Conservation (phyloP, 805 yeast species). For the Cyberlindnera meyerae region DNA sequence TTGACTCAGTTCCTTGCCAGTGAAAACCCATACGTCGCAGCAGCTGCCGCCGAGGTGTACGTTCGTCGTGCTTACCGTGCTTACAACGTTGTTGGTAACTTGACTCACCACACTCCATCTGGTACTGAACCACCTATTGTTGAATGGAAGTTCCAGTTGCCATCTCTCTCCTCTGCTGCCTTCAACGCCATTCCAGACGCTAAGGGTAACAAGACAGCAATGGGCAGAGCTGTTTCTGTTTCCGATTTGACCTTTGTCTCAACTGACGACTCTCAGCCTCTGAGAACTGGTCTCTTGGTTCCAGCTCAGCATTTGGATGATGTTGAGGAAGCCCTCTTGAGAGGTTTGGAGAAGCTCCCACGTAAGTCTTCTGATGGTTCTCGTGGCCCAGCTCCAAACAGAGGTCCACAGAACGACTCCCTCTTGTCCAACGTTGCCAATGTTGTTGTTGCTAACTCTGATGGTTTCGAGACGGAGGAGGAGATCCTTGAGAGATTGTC, state of each 20-base stretch:
- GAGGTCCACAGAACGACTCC: slow-evolving; percentile 29
- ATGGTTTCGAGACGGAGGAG: slow-evolving; percentile 68
- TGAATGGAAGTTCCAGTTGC: slow-evolving; percentile 86
- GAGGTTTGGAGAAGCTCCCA: slow-evolving; percentile 71
- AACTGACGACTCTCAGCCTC: slow-evolving; percentile 58
- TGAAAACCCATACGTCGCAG: slow-evolving; percentile 79
- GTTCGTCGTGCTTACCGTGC: slow-evolving; percentile 97
- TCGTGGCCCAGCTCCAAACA: slow-evolving; percentile 45
- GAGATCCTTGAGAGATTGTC: slow-evolving; percentile 59
- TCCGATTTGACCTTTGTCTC: slow-evolving; percentile 87
- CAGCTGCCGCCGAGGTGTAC: slow-evolving; percentile 96
- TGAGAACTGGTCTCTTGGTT: slow-evolving; percentile 80
- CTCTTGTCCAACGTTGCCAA: slow-evolving; percentile 76
- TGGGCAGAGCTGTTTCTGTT: slow-evolving; percentile 87
- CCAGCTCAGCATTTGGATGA: slow-evolving; percentile 85
- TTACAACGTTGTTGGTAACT: slow-evolving; percentile 78
- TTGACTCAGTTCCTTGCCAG: slow-evolving; percentile 85
- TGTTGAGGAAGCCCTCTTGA: slow-evolving; percentile 72
- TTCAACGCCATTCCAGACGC: slow-evolving; percentile 63
- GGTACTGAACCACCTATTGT: slow-evolving; percentile 55
- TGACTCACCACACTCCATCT: slow-evolving; percentile 47
- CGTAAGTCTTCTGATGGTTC: slow-evolving; percentile 31
- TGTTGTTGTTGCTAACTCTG: slow-evolving; percentile 67
- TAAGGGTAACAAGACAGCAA: slow-evolving; percentile 35
- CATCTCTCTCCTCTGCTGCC: slow-evolving; percentile 65